Conservation (phyloP, 345 rosid species). For the Eucalyptus erythrocorys region DNA sequence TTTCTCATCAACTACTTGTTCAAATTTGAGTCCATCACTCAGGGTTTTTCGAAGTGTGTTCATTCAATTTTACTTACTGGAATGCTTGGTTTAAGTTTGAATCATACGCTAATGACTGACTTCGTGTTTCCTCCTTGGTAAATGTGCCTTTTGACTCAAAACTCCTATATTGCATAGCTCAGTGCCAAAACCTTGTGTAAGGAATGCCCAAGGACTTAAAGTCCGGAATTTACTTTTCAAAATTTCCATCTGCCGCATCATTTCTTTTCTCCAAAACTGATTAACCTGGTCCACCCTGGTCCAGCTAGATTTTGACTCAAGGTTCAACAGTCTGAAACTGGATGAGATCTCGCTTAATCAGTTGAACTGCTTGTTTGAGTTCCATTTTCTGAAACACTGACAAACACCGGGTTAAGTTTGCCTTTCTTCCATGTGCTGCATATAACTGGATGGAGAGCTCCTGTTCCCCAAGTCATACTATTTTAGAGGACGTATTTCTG, state of each 20-base stretch:
- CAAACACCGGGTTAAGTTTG: neutral
- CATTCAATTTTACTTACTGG: neutral
- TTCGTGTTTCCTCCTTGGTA: neutral
- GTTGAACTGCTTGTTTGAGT: neutral
- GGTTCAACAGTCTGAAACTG: neutral
- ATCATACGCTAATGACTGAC: neutral
- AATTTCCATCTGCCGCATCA: neutral
- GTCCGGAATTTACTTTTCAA: neutral
- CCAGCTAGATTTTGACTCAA: neutral
- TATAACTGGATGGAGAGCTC: neutral
- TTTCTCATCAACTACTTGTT: neutral
- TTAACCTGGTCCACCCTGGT: neutral
- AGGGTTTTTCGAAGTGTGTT: neutral
- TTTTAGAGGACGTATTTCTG: neutral
- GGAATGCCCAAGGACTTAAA: neutral
- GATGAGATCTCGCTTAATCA: neutral
- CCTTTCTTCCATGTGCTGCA: neutral
- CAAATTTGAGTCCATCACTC: neutral
- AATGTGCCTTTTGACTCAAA: neutral
- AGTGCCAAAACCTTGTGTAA: neutral
- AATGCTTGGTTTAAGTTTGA: neutral
- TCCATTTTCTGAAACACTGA: neutral
- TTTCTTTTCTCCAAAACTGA: neutral
- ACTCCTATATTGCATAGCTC: neutral
- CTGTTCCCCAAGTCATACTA: neutral